These are phyloP conservation scores for Trichoderma sp. DNA, from an alignment of 2,329 filamentous ascomycete species.

Conservation along the genomic window DNA sequence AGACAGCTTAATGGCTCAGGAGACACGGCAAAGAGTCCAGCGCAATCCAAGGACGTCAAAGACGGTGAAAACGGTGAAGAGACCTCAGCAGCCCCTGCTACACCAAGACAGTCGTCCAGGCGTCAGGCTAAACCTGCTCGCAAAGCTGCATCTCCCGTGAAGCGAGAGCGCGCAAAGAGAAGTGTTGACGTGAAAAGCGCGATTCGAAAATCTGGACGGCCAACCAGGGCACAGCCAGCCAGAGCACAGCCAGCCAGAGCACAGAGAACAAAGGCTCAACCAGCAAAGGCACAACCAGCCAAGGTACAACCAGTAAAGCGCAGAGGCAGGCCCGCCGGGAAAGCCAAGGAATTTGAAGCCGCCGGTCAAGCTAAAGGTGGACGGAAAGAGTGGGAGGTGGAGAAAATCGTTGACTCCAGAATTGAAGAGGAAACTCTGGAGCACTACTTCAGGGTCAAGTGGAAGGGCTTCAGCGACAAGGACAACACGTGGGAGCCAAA, in stretches of 20 bases:
- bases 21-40: background rate
- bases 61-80: background rate
- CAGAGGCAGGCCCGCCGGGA: background rate
- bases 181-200: background rate
- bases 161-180: background rate
- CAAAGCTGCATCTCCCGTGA: background rate
- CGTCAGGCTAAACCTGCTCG: background rate
- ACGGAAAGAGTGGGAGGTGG: conserved; percentile 44
- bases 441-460: conserved; percentile 51
- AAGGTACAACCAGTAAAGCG: background rate
- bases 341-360: background rate
- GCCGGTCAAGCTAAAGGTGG: conserved; percentile 18
- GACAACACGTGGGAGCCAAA: conserved; percentile 56
- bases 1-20: background rate
- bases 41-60: background rate
- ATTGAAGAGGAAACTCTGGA: conserved; percentile 39
- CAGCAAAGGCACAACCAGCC: background rate
- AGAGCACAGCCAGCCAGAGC: background rate
- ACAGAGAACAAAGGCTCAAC: background rate
- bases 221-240: background rate
- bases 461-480: conserved; percentile 46
- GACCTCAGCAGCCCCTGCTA: background rate
- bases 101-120: background rate
- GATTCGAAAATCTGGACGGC: background rate
- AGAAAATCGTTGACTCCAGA: conserved; percentile 43